Conservation (phyloP, 2,329 filamentous ascomycete genomes). For the Ceratocystis cacaofunesta region DNA sequence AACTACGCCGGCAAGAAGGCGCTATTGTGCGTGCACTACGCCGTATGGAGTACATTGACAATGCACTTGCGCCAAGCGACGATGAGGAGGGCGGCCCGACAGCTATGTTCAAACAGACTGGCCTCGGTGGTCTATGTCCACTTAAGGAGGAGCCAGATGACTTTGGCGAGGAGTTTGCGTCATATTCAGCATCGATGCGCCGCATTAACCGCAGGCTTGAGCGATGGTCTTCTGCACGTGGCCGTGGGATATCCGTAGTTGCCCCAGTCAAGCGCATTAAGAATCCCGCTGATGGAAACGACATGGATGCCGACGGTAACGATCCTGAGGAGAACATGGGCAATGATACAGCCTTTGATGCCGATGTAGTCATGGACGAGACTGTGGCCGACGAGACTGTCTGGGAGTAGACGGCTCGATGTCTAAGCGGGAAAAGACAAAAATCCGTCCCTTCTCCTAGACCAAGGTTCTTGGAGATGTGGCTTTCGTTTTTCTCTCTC, state of each 20-base stretch:
- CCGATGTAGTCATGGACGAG: slow-evolving; percentile 31
- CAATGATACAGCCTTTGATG: slow-evolving; percentile 22
- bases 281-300: slow-evolving; percentile 17
- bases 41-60: slow-evolving; percentile 41
- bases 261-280: slow-evolving; percentile 30
- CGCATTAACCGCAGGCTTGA: slow-evolving; percentile 49
- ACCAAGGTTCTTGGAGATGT: background rate
- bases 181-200: slow-evolving; percentile 51
- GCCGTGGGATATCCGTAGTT: slow-evolving; percentile 33
- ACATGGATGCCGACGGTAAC: slow-evolving; percentile 21
- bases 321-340: slow-evolving; percentile 23
- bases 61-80: slow-evolving; percentile 49
- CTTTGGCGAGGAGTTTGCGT: slow-evolving; percentile 58
- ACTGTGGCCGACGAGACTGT: slow-evolving; percentile 34
- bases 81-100: slow-evolving; percentile 31
- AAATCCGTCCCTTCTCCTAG: background rate
- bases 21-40: slow-evolving; percentile 51
- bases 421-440: background rate
- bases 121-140: slow-evolving; percentile 49
- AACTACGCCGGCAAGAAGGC: slow-evolving; percentile 47
- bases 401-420: slow-evolving; percentile 5
- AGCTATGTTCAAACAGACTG: slow-evolving; percentile 36
- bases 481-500: background rate
- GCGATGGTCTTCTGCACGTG: slow-evolving; percentile 47
- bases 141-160: slow-evolving; percentile 51